These are phyloP conservation scores for Eryngium alpinum DNA, from an alignment of 140 eudicot genomes.

Conservation along the genomic window DNA sequence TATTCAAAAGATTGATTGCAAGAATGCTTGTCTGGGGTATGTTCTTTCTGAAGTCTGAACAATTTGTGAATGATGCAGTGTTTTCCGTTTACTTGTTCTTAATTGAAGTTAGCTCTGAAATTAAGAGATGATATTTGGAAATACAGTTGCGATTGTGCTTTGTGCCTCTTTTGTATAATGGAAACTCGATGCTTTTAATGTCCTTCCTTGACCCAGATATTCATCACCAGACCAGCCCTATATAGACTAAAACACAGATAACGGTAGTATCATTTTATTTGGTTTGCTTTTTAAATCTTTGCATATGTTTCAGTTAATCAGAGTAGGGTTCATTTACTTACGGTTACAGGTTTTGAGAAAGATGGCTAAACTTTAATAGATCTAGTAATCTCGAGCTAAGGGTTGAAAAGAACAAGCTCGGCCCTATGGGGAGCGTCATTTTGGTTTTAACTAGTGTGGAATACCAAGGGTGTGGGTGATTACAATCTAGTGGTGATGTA, in stretches of 20 bases:
- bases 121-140: neutral
- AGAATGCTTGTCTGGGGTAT: slow-evolving; percentile 99
- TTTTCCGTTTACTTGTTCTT: neutral
- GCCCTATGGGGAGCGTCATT: no score
- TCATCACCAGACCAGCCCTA: neutral
- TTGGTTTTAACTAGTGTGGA: no score
- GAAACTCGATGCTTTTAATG: neutral
- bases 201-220: neutral
- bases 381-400: no score
- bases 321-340: no score
- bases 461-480: no score
- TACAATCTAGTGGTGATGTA: no score
- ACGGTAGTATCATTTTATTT: neutral
- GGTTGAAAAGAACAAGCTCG: no score
- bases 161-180: neutral
- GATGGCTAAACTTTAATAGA: no score
- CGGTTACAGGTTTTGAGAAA: no score
- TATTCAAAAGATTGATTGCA: slow-evolving; percentile 77
- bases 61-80: neutral
- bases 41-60: slow-evolving; percentile 13
- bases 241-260: neutral
- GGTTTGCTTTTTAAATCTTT: no score
- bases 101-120: neutral
- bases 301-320: no score
- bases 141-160: neutral